Conservation (phyloP, 495 filamentous ascomycete genomes). For the Podospora bellae-mahoneyi region DNA sequence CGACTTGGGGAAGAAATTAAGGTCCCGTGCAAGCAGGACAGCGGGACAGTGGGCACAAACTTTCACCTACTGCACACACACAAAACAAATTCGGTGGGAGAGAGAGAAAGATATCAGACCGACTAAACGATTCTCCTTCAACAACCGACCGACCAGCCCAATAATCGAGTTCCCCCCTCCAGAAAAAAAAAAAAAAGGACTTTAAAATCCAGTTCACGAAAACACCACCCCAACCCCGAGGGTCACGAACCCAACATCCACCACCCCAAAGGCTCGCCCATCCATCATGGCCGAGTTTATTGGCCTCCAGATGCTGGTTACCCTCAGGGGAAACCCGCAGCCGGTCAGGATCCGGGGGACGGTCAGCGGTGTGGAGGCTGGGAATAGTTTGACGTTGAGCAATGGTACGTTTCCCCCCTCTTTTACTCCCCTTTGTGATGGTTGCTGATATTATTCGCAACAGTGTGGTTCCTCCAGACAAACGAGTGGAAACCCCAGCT, state of each 20-base stretch:
- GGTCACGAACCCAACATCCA: neutral
- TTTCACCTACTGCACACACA: too few relatives aligned
- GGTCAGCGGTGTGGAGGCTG: conserved; percentile 66
- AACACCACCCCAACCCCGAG: neutral
- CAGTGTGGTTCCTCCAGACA: conserved; percentile 30
- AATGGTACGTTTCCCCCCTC: conserved; percentile 55
- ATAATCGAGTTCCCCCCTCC: too few relatives aligned
- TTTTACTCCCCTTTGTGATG: conserved; percentile 11
- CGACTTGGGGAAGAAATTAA: neutral
- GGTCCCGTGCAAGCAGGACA: too few relatives aligned
- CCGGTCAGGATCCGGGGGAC: conserved; percentile 65
- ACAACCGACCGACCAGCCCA: too few relatives aligned
- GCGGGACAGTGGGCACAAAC: too few relatives aligned
- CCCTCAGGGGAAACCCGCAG: conserved; percentile 56
- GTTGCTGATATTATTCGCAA: conserved; percentile 23
- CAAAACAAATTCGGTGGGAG: too few relatives aligned
- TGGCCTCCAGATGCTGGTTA: conserved; percentile 74
- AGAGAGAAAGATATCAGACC: too few relatives aligned
- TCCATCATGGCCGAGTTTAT: conserved; percentile 58
- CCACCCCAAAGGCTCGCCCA: neutral
- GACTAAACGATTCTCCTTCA: too few relatives aligned
- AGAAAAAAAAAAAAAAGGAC: too few relatives aligned
- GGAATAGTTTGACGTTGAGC: conserved; percentile 67
- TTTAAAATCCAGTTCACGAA: too few relatives aligned
- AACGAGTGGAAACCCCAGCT: conserved; percentile 36